phyloP scores from a whole-genome alignment of 805 yeast species.

The Metschnikowia cerradonensis region DNA sequence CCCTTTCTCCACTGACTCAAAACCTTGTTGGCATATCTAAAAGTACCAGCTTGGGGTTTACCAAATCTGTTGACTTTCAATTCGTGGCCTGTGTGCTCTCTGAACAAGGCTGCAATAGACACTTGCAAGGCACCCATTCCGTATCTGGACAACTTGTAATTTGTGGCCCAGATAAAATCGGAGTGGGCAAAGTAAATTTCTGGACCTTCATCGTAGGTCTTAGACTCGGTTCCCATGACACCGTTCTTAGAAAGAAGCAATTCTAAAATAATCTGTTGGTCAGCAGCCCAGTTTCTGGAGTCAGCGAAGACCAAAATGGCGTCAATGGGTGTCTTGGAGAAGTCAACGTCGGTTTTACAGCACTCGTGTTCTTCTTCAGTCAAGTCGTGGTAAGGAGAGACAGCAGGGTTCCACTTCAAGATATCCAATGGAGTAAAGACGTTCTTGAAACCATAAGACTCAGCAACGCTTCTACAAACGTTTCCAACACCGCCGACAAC shows the following conservation, averaged over 20 bases:
- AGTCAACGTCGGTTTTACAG: slow-evolving; percentile 53
- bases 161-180: slow-evolving; percentile 91
- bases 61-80: slow-evolving; percentile 80
- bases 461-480: slow-evolving; percentile 77
- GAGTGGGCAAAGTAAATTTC: slow-evolving; percentile 85
- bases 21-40: slow-evolving; percentile 76
- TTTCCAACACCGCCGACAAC: slow-evolving; percentile 91
- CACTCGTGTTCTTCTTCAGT: slow-evolving; percentile 65
- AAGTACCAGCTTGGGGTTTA: slow-evolving; percentile 85
- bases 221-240: slow-evolving; percentile 75
- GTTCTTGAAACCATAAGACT: slow-evolving; percentile 76
- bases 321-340: slow-evolving; percentile 62
- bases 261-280: slow-evolving; percentile 84
- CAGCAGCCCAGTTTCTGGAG: slow-evolving; percentile 90
- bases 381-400: slow-evolving; percentile 75
- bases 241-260: slow-evolving; percentile 73
- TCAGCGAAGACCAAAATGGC: slow-evolving; percentile 89
- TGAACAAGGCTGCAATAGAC: slow-evolving; percentile 77
- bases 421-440: slow-evolving; percentile 81
- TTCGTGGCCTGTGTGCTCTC: slow-evolving; percentile 80
- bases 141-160: slow-evolving; percentile 73
- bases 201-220: slow-evolving; percentile 73
- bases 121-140: slow-evolving; percentile 96
- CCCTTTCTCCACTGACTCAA: slow-evolving; percentile 75
- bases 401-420: slow-evolving; percentile 82